Evolutionary conservation across 2,329 filamentous ascomycete species (phyloP).

Genomic region (Calonectria hongkongensis): DNA sequence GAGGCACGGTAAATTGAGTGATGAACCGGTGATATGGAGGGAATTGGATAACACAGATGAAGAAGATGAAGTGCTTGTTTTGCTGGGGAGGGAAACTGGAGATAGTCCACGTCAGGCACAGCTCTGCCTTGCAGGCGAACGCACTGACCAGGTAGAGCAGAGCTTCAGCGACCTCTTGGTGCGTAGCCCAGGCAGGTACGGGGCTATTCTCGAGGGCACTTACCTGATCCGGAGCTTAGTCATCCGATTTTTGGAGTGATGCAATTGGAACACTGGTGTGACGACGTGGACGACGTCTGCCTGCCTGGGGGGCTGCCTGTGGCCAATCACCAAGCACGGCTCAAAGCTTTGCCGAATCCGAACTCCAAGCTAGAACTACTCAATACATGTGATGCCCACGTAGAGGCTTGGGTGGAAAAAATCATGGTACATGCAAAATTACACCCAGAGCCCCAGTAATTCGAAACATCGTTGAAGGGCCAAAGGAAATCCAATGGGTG

Average conservation of each 20-base stretch:
- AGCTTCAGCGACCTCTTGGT: constrained; percentile 44
- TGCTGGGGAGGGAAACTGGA: constrained; percentile 56
- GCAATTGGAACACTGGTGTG: constrained; percentile 32
- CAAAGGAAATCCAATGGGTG: too few species aligned
- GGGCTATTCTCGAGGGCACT: constrained; percentile 28
- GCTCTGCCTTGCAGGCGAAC: constrained; percentile 60
- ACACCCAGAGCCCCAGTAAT: too few species aligned
- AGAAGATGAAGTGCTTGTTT: constrained; percentile 53
- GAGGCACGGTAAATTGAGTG: constrained; percentile 27
- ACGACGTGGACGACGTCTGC: constrained; percentile 37
- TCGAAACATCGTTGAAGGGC: too few species aligned
- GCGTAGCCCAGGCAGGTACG: constrained; percentile 43
- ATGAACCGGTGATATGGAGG: constrained; percentile 39
- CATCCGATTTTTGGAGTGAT: constrained; percentile 20
- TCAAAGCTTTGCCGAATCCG: constrained; percentile 2
- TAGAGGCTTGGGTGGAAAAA: too few species aligned
- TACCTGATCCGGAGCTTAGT: constrained; percentile 49
- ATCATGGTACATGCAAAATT: too few species aligned
- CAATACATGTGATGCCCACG: neutral
- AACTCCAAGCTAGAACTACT: too few species aligned
- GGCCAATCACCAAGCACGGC: constrained; percentile 1
- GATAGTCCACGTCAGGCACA: constrained; percentile 68
- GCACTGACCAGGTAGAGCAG: constrained; percentile 52
- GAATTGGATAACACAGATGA: constrained; percentile 44
- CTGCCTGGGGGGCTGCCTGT: neutral